A percentile compares a stretch with the other conserved stretches of the same genome.
Conservation (phyloP, 2,329 filamentous ascomycete genomes). For the Tolypocladium paradoxum region DNA sequence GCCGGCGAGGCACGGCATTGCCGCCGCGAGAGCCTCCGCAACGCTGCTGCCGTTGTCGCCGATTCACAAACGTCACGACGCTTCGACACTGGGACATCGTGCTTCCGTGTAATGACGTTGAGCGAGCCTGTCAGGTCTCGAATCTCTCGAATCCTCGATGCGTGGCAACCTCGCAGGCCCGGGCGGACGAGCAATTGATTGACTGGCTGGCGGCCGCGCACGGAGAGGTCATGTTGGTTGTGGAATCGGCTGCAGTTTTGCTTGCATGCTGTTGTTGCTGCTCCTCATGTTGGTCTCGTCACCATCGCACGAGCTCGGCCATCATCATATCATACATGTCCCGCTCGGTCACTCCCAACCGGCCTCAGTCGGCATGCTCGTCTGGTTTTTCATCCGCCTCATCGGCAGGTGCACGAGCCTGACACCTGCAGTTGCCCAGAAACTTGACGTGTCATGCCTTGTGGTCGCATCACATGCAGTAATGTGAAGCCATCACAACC, state of each 20-base stretch:
- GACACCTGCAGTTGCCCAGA: background rate
- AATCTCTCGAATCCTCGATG: too few relatives aligned
- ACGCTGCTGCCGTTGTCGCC: background rate
- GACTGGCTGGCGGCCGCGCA: background rate
- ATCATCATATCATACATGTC: background rate
- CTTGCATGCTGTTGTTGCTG: background rate
- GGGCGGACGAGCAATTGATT: too few relatives aligned
- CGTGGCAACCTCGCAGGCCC: background rate
- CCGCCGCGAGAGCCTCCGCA: background rate
- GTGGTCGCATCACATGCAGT: too few relatives aligned
- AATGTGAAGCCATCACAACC: too few relatives aligned
- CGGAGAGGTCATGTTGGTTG: background rate
- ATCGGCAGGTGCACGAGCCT: background rate
- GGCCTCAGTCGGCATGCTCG: background rate
- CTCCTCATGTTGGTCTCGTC: background rate
- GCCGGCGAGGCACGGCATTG: background rate
- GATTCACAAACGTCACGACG: background rate
- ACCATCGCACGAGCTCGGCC: background rate
- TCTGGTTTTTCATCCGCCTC: background rate
- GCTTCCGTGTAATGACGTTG: too few relatives aligned
- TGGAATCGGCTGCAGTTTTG: background rate
- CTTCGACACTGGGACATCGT: background rate
- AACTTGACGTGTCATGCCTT: background rate
- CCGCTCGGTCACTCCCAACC: background rate
- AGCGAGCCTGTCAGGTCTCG: background rate